These are phyloP conservation scores for Neospermospora avenae DNA, from an alignment of 2,329 filamentous ascomycete genomes.

Conservation along the genomic window DNA sequence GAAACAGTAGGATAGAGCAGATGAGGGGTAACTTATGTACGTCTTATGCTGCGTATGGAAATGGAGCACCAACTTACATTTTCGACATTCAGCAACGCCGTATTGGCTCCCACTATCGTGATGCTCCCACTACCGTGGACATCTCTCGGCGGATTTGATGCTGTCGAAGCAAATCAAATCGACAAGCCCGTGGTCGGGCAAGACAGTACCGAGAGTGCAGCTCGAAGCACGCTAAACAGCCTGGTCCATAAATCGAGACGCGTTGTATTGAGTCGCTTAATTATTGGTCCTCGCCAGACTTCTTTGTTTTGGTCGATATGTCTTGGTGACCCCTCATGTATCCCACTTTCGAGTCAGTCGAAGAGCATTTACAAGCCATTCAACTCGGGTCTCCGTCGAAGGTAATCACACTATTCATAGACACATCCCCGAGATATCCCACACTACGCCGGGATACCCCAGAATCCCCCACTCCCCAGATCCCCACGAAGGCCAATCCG, in stretches of 20 bases:
- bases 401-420: not conserved
- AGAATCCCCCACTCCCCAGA: not conserved
- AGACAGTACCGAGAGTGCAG: not conserved
- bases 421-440: not conserved
- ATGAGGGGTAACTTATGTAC: conserved; percentile 1
- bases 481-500: no score
- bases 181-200: not conserved
- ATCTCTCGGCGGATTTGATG: not conserved
- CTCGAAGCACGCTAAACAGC: not conserved
- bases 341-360: not conserved
- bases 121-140: not conserved
- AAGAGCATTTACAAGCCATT: not conserved
- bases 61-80: not conserved
- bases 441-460: not conserved
- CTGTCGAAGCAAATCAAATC: not conserved
- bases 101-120: not conserved
- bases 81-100: not conserved
- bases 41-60: not conserved
- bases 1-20: no score
- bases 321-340: not conserved
- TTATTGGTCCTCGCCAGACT: not conserved
- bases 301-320: not conserved
- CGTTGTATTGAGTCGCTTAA: not conserved
- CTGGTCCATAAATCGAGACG: not conserved
- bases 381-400: not conserved